These are phyloP conservation scores for Aspergillus cavernicola DNA, from an alignment of 495 filamentous ascomycete genomes.

Conservation along the genomic window DNA sequence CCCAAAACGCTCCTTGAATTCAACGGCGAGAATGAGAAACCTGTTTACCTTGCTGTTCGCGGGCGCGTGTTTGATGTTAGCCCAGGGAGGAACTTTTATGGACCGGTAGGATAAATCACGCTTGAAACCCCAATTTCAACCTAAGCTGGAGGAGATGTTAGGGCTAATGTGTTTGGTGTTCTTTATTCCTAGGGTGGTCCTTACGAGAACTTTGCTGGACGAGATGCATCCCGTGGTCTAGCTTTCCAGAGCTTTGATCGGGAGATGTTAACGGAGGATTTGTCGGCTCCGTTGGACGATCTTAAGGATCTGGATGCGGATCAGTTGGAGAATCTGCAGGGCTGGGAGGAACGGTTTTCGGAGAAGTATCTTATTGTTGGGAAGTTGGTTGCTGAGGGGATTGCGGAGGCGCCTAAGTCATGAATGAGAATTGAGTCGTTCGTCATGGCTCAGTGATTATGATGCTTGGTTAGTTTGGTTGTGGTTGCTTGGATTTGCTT, in stretches of 20 bases:
- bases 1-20: slow-evolving; percentile 80
- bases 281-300: slow-evolving; percentile 80
- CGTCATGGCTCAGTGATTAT: too few species aligned
- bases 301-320: slow-evolving; percentile 70
- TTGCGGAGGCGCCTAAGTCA: slow-evolving; percentile 47
- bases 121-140: too few species aligned
- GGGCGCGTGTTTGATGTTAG: slow-evolving; percentile 86
- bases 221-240: slow-evolving; percentile 88
- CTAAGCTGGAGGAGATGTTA: too few species aligned
- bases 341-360: slow-evolving; percentile 88
- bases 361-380: slow-evolving; percentile 96
- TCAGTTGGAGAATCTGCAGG: slow-evolving; percentile 75
- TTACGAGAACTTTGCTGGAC: slow-evolving; percentile 90
- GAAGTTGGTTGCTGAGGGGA: slow-evolving; percentile 72
- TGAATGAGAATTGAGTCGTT: slow-evolving; percentile 11
- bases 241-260: slow-evolving; percentile 93
- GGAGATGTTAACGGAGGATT: slow-evolving; percentile 91
- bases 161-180: too few species aligned
- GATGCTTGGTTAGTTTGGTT: too few species aligned
- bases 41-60: slow-evolving; percentile 81
- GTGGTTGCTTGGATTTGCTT: too few species aligned
- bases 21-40: slow-evolving; percentile 70
- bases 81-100: slow-evolving; percentile 84
- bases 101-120: too few species aligned
- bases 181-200: slow-evolving; percentile 60